phyloP scores from a whole-genome alignment of 345 rosid species.

The Mallotus nudiflorus region DNA sequence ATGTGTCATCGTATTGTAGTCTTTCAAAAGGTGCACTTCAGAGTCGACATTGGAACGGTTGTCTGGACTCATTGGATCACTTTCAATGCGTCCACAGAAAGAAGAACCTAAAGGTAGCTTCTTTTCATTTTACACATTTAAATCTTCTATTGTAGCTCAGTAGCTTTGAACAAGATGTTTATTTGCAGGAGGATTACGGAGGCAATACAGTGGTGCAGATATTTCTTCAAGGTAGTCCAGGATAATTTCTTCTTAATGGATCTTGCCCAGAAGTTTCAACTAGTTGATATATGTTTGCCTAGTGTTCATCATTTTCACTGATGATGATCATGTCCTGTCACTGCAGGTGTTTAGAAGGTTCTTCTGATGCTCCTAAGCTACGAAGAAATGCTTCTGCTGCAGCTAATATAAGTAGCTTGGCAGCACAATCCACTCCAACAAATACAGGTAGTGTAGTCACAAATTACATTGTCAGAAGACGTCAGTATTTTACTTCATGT shows the following conservation, averaged over 20 bases:
- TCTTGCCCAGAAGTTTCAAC: background rate
- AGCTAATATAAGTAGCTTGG: constrained; percentile 58
- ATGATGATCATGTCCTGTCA: constrained; percentile 5
- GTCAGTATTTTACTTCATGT: background rate
- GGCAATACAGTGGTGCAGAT: constrained; percentile 75
- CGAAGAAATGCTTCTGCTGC: constrained; percentile 76
- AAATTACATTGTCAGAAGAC: background rate
- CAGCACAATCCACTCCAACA: constrained; percentile 34
- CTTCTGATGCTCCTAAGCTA: constrained; percentile 45
- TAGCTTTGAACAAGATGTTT: constrained; percentile 1
- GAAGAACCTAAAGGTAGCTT: constrained; percentile 60
- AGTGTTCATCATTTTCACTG: background rate
- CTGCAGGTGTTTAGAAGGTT: constrained; percentile 51
- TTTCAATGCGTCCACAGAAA: constrained; percentile 57
- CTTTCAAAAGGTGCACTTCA: constrained; percentile 67
- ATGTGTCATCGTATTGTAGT: constrained; percentile 33
- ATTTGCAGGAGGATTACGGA: constrained; percentile 56
- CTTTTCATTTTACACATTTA: constrained; percentile 2
- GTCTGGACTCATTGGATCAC: constrained; percentile 69
- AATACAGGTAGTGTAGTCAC: constrained; percentile 46
- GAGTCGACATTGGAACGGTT: constrained; percentile 78
- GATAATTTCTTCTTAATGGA: constrained; percentile 5
- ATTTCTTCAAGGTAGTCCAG: constrained; percentile 53
- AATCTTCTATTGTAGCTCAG: background rate
- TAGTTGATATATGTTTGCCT: background rate